A percentile compares a stretch with the other conserved stretches of the same genome.
phyloP scores from a whole-genome alignment of 495 filamentous ascomycete genomes.

The Aspergillus ostianus region DNA sequence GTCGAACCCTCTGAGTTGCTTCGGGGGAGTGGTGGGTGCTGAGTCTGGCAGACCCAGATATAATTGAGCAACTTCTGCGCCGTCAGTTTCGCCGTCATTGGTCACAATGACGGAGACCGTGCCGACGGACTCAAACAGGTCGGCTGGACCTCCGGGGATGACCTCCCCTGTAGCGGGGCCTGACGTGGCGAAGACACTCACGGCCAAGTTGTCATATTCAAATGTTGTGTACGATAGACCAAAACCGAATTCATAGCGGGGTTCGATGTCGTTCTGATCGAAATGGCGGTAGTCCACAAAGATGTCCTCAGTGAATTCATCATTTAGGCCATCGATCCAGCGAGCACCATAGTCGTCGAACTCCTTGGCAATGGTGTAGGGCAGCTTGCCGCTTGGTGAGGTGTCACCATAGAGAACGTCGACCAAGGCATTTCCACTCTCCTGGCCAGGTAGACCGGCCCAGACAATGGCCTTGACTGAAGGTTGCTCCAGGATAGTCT shows the following conservation, averaged over 20 bases:
- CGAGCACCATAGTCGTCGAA: slow-evolving; percentile 51
- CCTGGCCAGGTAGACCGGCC: slow-evolving; percentile 60
- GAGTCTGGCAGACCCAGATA: slow-evolving; percentile 32
- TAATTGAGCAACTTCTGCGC: slow-evolving; percentile 56
- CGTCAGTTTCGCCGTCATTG: slow-evolving; percentile 49
- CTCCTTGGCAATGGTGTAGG: slow-evolving; percentile 65
- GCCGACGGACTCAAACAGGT: neutral
- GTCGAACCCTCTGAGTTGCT: slow-evolving; percentile 63
- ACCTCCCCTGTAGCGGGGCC: neutral
- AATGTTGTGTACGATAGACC: slow-evolving; percentile 37
- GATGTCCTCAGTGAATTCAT: slow-evolving; percentile 48
- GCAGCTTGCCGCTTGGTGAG: slow-evolving; percentile 62
- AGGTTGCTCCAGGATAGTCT: slow-evolving; percentile 29
- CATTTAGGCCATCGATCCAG: neutral
- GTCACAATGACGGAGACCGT: slow-evolving; percentile 44
- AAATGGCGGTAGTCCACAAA: slow-evolving; percentile 69
- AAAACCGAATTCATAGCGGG: slow-evolving; percentile 66
- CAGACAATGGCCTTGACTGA: slow-evolving; percentile 63
- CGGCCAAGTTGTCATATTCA: neutral
- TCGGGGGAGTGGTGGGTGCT: slow-evolving; percentile 8
- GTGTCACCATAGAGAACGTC: slow-evolving; percentile 57
- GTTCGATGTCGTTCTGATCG: slow-evolving; percentile 54
- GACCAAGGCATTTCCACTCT: slow-evolving; percentile 53
- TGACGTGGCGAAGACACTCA: neutral
- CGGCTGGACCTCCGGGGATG: neutral